Conservation (phyloP, 2,329 filamentous ascomycete genomes). For the Leptographium galeiforme region DNA sequence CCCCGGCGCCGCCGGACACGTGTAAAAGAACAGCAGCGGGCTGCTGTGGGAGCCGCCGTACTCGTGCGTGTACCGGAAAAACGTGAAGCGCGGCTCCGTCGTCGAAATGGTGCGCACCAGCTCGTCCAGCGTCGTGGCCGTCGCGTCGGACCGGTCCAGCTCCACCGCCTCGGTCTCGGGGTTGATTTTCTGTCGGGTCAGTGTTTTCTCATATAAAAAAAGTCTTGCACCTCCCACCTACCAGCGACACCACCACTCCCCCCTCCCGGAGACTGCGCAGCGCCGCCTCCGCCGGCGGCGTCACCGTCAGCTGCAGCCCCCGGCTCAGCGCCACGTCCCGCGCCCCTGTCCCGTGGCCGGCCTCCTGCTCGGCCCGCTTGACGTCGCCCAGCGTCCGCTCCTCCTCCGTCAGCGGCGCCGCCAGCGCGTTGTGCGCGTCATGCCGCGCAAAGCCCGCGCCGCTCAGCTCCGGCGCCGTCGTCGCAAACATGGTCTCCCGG, state of each 20-base stretch:
- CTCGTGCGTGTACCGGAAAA: constrained; percentile 55
- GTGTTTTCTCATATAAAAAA: no score
- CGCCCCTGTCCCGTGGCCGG: constrained; percentile 51
- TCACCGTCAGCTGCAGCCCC: constrained; percentile 43
- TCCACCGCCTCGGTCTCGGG: constrained; percentile 54
- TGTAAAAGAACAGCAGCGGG: constrained; percentile 69
- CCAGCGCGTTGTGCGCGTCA: constrained; percentile 50
- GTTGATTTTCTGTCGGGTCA: constrained; percentile 62
- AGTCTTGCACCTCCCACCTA: background rate
- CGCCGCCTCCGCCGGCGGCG: constrained; percentile 50
- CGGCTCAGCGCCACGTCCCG: constrained; percentile 47
- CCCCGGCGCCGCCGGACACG: constrained; percentile 53
- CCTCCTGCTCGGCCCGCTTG: constrained; percentile 61
- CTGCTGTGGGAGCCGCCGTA: constrained; percentile 36
- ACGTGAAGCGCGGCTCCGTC: constrained; percentile 62
- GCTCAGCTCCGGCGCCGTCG: constrained; percentile 54
- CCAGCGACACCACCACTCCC: constrained; percentile 47
- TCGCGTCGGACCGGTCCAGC: constrained; percentile 37
- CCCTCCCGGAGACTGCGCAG: constrained; percentile 42
- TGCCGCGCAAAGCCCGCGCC: constrained; percentile 58
- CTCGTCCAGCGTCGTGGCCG: constrained; percentile 40
- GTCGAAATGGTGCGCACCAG: constrained; percentile 48
- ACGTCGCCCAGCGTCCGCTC: constrained; percentile 59
- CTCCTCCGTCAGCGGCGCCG: constrained; percentile 66
- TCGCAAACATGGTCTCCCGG: constrained; percentile 61